Percentiles rank a stretch among this genome's conserved stretches.
Conservation (phyloP, 257 asterid genomes). For the Solanum sitiens region DNA sequence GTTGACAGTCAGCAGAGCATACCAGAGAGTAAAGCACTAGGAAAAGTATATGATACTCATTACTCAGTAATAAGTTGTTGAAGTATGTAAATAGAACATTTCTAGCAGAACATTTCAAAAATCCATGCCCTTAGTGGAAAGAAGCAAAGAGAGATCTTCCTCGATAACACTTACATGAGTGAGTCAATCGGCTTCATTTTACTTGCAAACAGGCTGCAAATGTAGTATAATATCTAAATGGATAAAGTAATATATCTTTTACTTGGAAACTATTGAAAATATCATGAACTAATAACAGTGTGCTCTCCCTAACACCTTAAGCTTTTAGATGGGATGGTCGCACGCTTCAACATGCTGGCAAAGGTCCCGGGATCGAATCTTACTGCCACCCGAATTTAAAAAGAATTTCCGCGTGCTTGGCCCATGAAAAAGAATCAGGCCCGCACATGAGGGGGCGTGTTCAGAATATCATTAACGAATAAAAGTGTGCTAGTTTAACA, state of each 20-base stretch:
- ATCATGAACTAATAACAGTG: neutral
- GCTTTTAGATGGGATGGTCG: neutral
- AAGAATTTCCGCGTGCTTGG: neutral
- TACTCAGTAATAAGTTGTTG: neutral
- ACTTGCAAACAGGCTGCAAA: neutral
- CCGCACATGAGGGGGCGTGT: fast-evolving
- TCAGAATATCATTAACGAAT: neutral
- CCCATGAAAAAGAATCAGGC: neutral
- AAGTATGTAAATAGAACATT: neutral
- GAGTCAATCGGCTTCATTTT: neutral
- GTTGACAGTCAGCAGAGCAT: neutral
- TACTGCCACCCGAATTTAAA: neutral
- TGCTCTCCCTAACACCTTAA: neutral
- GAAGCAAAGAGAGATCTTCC: neutral
- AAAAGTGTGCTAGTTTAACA: too few relatives aligned
- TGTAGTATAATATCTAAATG: neutral
- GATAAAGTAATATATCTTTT: neutral
- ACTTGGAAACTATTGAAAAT: neutral
- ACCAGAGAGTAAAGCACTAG: neutral
- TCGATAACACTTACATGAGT: neutral
- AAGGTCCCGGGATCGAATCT: neutral
- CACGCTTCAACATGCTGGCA: neutral
- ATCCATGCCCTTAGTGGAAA: neutral
- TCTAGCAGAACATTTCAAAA: neutral
- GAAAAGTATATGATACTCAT: neutral